Conservation (phyloP, 1,284 basidiomycete genomes). For the Rhodotorula sp. region DNA sequence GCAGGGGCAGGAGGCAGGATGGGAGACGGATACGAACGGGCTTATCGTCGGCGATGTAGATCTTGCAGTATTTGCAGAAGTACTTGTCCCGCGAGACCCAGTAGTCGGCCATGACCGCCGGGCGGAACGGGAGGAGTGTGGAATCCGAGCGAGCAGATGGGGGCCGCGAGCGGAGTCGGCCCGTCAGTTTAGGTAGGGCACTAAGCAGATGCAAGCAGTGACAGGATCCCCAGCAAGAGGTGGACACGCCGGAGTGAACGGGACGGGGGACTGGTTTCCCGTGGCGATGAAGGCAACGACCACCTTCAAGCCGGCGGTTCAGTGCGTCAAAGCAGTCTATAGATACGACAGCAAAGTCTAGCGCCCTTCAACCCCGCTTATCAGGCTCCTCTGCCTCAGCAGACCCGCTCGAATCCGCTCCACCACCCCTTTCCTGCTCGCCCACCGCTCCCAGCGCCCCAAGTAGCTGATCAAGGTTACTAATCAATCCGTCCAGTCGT, state of each 20-base stretch:
- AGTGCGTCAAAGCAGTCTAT: too few relatives aligned
- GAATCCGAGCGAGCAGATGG: background rate
- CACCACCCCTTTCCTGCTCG: background rate
- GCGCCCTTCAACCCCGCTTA: background rate
- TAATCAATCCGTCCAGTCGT: constrained; percentile 19
- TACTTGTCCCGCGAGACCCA: constrained; percentile 56
- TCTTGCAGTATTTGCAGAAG: constrained; percentile 70
- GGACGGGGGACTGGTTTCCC: too few relatives aligned
- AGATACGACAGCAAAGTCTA: background rate
- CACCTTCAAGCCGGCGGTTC: too few relatives aligned
- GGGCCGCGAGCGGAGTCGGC: too few relatives aligned
- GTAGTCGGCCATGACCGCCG: constrained; percentile 44
- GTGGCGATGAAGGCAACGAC: too few relatives aligned
- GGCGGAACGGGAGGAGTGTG: background rate
- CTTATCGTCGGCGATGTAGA: constrained; percentile 87
- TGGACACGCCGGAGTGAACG: too few relatives aligned
- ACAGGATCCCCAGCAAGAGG: too few relatives aligned
- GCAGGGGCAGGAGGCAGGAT: background rate
- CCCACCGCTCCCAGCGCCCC: constrained; percentile 6
- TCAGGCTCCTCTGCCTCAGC: background rate
- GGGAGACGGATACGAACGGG: constrained; percentile 54
- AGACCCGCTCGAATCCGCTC: background rate
- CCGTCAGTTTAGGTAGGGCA: too few relatives aligned
- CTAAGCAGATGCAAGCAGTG: too few relatives aligned
- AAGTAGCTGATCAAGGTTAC: constrained; percentile 16